Evolutionary conservation across 441 rosid genomes (phyloP).

Genomic region (Dalechampia spathulata): DNA sequence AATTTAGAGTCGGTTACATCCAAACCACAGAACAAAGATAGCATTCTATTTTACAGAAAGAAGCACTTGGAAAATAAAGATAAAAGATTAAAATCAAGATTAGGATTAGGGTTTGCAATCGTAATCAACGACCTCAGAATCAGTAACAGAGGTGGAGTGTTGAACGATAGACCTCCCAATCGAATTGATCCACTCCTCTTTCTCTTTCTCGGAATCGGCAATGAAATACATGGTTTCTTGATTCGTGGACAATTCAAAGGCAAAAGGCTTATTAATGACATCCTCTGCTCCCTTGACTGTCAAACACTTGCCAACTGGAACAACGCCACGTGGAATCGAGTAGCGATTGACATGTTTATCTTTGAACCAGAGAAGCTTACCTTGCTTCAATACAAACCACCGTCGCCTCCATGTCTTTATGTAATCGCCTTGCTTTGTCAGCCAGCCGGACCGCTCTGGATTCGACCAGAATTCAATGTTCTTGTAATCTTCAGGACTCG

Average conservation of each 20-base stretch:
- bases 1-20: no score
- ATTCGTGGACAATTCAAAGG: slow-evolving; percentile 61
- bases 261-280: slow-evolving; percentile 55
- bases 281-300: slow-evolving; percentile 86
- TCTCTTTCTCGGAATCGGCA: slow-evolving; percentile 74
- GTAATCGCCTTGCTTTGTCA: slow-evolving; percentile 77
- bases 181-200: slow-evolving; percentile 88
- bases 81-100: neutral
- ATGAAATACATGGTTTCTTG: slow-evolving; percentile 65
- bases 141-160: slow-evolving; percentile 64
- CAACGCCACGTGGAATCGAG: slow-evolving; percentile 60
- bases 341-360: slow-evolving; percentile 43
- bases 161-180: slow-evolving; percentile 76
- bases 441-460: slow-evolving; percentile 70
- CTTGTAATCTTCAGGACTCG: slow-evolving; percentile 40
- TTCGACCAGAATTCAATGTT: slow-evolving; percentile 67
- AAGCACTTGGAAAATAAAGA: neutral
- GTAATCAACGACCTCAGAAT: slow-evolving; percentile 68
- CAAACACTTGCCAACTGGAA: slow-evolving; percentile 59
- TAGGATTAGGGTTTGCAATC: slow-evolving; percentile 21
- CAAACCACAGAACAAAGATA: no score
- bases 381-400: slow-evolving; percentile 75
- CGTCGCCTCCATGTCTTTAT: slow-evolving; percentile 80
- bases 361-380: slow-evolving; percentile 82
- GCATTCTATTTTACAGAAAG: neutral